Percentiles rank a stretch among this genome's conserved stretches.
These are phyloP conservation scores for Microcera coccophila DNA, from an alignment of 2,329 filamentous ascomycete genomes.

Conservation along the genomic window DNA sequence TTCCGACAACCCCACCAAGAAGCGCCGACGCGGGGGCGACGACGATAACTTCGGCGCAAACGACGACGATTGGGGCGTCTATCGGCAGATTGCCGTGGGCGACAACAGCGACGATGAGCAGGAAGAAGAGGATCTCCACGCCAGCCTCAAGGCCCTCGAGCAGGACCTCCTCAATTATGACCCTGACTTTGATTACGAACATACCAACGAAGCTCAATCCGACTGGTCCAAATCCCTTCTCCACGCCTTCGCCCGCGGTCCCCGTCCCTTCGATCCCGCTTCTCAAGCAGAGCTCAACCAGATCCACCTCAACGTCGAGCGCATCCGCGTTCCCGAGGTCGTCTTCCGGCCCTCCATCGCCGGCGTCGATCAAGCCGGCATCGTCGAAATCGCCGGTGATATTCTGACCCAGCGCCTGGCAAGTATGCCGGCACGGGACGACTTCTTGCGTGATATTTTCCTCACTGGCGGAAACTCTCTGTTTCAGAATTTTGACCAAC, in stretches of 20 bases:
- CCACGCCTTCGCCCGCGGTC: slow-evolving; percentile 85
- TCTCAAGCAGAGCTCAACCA: slow-evolving; percentile 79
- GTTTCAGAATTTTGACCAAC: slow-evolving; percentile 81
- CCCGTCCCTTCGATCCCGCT: slow-evolving; percentile 77
- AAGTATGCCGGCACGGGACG: slow-evolving; percentile 54
- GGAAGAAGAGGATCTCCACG: slow-evolving; percentile 82
- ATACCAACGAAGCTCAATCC: slow-evolving; percentile 85
- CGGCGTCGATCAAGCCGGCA: slow-evolving; percentile 86
- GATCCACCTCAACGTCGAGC: slow-evolving; percentile 92
- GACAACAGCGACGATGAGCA: slow-evolving; percentile 82
- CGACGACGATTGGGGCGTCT: slow-evolving; percentile 97
- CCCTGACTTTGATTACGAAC: slow-evolving; percentile 82
- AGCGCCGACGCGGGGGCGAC: slow-evolving; percentile 79
- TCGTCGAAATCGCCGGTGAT: slow-evolving; percentile 87
- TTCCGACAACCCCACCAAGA: slow-evolving; percentile 79
- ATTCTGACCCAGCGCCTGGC: slow-evolving; percentile 80
- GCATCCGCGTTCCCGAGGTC: slow-evolving; percentile 89
- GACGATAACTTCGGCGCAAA: slow-evolving; percentile 97
- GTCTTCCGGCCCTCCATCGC: slow-evolving; percentile 91
- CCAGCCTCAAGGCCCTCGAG: slow-evolving; percentile 72
- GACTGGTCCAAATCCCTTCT: slow-evolving; percentile 93
- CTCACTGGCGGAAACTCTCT: slow-evolving; percentile 89
- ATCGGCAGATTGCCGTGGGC: slow-evolving; percentile 84
- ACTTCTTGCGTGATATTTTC: slow-evolving; percentile 82
- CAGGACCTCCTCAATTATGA: slow-evolving; percentile 82